These are phyloP conservation scores for Mortierella sp. DNA, from an alignment of 371 early-diverging fungal species.

Conservation along the genomic window DNA sequence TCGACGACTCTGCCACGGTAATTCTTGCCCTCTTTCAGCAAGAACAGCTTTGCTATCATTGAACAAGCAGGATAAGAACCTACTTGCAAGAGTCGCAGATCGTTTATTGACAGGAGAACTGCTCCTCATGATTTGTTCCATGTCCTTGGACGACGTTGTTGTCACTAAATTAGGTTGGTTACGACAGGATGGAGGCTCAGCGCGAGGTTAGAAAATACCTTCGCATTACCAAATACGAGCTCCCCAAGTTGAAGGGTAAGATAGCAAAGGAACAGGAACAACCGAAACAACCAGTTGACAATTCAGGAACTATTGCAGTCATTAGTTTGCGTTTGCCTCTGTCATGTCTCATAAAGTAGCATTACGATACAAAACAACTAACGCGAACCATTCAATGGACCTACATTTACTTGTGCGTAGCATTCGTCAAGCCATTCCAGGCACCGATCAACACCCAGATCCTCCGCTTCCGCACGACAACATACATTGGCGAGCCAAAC, in stretches of 20 bases:
- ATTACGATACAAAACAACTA: background rate
- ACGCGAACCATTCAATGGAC: background rate
- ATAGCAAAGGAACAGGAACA: background rate
- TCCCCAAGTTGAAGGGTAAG: constrained; percentile 75
- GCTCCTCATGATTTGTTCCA: background rate
- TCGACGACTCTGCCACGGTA: constrained; percentile 72
- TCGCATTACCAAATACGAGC: constrained; percentile 73
- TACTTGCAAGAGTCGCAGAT: background rate
- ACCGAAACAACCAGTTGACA: background rate
- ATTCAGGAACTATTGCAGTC: background rate
- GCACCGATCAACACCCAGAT: constrained; percentile 68
- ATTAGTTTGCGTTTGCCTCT: background rate
- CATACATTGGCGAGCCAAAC: constrained; percentile 69
- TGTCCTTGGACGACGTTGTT: background rate
- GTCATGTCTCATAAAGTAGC: background rate
- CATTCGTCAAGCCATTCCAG: constrained; percentile 69
- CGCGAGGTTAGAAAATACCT: constrained; percentile 75
- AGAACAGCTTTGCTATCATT: background rate
- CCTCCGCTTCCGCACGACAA: constrained; percentile 69
- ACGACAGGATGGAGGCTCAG: constrained; percentile 68
- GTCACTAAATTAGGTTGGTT: constrained; percentile 57
- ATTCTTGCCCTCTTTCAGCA: background rate
- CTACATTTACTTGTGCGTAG: constrained; percentile 41
- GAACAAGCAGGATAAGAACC: background rate
- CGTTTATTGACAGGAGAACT: background rate